Percentiles rank a stretch among this genome's conserved stretches.
These are phyloP conservation scores for Silene uniflora DNA, from an alignment of 148 eudicot species.

Conservation along the genomic window DNA sequence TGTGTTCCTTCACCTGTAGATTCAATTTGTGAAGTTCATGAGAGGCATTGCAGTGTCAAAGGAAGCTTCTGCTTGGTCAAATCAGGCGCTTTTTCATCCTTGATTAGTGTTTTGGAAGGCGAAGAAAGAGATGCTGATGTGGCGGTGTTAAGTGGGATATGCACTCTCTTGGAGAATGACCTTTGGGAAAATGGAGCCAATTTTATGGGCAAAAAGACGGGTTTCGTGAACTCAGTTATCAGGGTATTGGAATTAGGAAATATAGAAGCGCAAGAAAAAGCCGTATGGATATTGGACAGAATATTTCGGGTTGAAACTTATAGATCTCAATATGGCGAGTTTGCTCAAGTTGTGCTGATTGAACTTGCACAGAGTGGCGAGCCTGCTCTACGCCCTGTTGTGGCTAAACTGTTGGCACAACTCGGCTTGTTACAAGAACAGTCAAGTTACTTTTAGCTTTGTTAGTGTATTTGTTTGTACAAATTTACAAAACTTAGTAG, in stretches of 20 bases:
- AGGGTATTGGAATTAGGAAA: conserved; percentile 53
- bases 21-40: conserved; percentile 58
- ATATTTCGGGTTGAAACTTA: conserved; percentile 51
- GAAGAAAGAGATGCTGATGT: conserved; percentile 69
- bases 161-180: conserved; percentile 59
- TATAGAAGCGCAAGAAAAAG: conserved; percentile 57
- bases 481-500: neutral
- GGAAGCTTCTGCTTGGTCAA: conserved; percentile 74
- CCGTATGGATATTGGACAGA: conserved; percentile 73
- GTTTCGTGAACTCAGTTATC: conserved; percentile 41
- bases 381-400: conserved; percentile 40
- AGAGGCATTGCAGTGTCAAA: conserved; percentile 46
- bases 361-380: conserved; percentile 73
- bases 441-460: conserved; percentile 62
- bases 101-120: conserved; percentile 48
- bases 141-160: conserved; percentile 45
- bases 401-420: conserved; percentile 72
- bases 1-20: conserved; percentile 49
- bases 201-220: conserved; percentile 35
- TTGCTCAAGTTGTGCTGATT: conserved; percentile 62
- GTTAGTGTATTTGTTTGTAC: neutral
- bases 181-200: conserved; percentile 68
- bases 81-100: conserved; percentile 48
- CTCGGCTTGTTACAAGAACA: conserved; percentile 82
- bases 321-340: conserved; percentile 51